Evolutionary conservation across 495 filamentous ascomycete genomes (phyloP).

Genomic region (Barbatosphaeria neglecta): DNA sequence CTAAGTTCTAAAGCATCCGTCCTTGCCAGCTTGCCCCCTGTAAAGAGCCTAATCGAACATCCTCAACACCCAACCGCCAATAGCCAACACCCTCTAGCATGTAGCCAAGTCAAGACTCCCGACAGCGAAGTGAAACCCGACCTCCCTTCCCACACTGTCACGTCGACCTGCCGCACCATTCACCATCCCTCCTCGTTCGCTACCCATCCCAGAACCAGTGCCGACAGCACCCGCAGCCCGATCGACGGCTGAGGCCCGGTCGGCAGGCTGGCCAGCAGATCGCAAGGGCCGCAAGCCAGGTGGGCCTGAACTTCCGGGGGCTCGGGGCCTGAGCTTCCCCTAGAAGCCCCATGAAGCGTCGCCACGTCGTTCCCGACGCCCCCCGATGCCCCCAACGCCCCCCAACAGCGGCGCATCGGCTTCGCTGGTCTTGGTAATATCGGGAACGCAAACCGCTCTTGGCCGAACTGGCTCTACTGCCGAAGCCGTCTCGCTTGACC

Average conservation of each 20-base stretch:
- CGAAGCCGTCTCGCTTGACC: no score
- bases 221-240: neutral
- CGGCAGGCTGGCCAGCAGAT: neutral
- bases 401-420: no score
- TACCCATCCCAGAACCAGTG: neutral
- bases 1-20: neutral
- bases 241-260: neutral
- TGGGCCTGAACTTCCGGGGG: no score
- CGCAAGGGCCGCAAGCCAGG: neutral
- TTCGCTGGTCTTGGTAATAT: neutral
- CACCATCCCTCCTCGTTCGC: neutral
- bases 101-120: neutral
- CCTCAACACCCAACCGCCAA: no score
- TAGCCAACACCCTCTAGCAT: no score
- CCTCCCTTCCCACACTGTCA: neutral
- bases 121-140: neutral
- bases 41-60: no score
- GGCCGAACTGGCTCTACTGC: no score
- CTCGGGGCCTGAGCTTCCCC: neutral
- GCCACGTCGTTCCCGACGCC: neutral
- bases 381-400: neutral
- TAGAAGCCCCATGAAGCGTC: neutral
- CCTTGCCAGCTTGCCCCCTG: no score
- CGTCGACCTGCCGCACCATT: neutral
- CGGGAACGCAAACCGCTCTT: no score